Conservation (phyloP, 441 rosid species). For the Arabidopsis lyrata region DNA sequence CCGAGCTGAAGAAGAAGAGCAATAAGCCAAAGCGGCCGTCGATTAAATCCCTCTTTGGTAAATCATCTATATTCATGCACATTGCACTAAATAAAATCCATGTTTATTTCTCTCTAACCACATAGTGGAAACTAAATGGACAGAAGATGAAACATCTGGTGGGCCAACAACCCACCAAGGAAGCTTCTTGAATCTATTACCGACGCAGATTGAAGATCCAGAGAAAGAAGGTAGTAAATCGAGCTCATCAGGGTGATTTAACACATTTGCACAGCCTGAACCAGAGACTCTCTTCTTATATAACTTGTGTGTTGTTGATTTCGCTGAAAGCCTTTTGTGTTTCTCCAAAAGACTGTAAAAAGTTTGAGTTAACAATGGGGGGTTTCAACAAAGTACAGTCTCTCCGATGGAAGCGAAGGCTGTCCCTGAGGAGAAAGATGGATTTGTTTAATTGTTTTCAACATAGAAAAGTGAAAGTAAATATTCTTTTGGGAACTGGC, state of each 20-base stretch:
- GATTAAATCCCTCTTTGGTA: conserved; percentile 95
- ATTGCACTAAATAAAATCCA: too few relatives aligned
- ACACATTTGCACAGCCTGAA: conserved; percentile 43
- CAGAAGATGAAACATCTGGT: conserved; percentile 74
- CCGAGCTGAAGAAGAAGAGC: conserved; percentile 89
- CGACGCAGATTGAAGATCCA: conserved; percentile 67
- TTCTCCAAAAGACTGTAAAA: conserved; percentile 12
- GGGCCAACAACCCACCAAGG: conserved; percentile 52
- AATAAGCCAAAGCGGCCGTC: conserved; percentile 95
- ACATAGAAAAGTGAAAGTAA: conserved; percentile 35
- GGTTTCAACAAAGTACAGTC: conserved; percentile 30
- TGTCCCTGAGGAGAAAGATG: conserved; percentile 10
- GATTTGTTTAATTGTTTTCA: conserved; percentile 38
- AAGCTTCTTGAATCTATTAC: conserved; percentile 81
- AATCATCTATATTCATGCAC: too few relatives aligned
- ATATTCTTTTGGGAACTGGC: conserved; percentile 33
- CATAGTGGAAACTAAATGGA: conserved; percentile 17
- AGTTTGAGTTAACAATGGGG: conserved; percentile 30
- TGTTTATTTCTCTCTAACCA: conserved; percentile 16
- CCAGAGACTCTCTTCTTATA: conserved; percentile 19
- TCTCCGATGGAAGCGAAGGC: conserved; percentile 36
- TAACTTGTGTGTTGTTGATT: conserved; percentile 39
- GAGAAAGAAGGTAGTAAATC: conserved; percentile 55
- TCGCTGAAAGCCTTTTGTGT: conserved; percentile 40
- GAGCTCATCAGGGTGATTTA: conserved; percentile 39